These are phyloP conservation scores for Kwoniella dejecticola DNA, from an alignment of 768 basidiomycete genomes.

Conservation along the genomic window DNA sequence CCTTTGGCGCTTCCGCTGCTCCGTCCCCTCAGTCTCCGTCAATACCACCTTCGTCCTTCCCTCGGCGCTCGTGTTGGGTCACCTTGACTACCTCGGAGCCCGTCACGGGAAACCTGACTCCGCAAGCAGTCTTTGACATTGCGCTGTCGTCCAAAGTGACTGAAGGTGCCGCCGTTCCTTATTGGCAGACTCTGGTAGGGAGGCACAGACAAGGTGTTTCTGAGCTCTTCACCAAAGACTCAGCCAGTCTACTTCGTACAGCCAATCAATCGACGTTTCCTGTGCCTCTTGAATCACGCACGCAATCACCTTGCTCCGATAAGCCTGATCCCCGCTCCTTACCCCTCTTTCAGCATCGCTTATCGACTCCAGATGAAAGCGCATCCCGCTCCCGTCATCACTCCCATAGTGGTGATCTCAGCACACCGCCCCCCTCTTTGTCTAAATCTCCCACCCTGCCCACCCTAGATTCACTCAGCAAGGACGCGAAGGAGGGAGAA, in stretches of 20 bases:
- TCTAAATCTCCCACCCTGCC: not conserved
- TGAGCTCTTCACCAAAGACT: too few species aligned
- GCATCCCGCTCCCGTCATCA: not conserved
- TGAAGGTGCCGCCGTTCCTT: not conserved
- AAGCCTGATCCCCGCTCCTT: too few species aligned
- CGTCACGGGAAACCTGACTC: not conserved
- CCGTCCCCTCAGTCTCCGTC: conserved; percentile 18
- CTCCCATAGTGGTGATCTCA: conserved; percentile 7
- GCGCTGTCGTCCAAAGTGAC: not conserved
- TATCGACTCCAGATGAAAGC: not conserved
- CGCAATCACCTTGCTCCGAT: too few species aligned
- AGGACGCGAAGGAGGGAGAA: not conserved
- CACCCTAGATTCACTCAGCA: not conserved
- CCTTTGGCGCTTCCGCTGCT: conserved; percentile 23
- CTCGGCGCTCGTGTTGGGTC: conserved; percentile 31
- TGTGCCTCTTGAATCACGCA: too few species aligned
- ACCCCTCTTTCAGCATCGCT: conserved; percentile 7
- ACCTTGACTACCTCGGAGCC: not conserved
- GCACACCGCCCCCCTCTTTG: not conserved
- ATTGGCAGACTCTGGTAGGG: too few species aligned
- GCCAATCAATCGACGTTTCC: too few species aligned
- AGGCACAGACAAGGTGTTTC: too few species aligned
- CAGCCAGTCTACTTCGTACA: too few species aligned
- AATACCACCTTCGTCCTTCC: conserved; percentile 32
- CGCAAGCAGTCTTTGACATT: not conserved